Percentiles rank a stretch among this genome's conserved stretches.
phyloP scores from a whole-genome alignment of 192 early-diverging fungal genomes.

The Umbelopsis ramanniana region DNA sequence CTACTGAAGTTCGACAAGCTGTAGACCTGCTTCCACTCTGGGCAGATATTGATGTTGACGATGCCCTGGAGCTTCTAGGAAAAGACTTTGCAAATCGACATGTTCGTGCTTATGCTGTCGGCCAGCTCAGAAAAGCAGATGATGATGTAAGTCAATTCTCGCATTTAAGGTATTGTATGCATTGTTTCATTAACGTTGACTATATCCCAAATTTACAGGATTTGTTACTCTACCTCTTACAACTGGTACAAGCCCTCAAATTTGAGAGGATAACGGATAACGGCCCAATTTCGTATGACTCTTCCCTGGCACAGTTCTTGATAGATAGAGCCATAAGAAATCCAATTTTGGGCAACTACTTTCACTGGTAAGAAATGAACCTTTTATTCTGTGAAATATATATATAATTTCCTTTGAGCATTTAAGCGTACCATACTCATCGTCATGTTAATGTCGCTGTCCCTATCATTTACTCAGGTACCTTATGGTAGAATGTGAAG shows the following conservation, averaged over 20 bases:
- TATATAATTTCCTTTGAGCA: neutral
- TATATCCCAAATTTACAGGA: constrained; percentile 67
- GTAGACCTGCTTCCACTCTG: constrained; percentile 84
- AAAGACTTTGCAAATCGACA: constrained; percentile 81
- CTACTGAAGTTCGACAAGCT: constrained; percentile 90
- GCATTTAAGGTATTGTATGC: neutral
- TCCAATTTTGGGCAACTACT: constrained; percentile 87
- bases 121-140: constrained; percentile 85
- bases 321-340: constrained; percentile 87
- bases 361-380: constrained; percentile 75
- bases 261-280: constrained; percentile 81
- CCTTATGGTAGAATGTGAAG: constrained; percentile 95
- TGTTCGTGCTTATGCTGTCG: constrained; percentile 89
- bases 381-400: neutral
- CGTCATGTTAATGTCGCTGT: neutral
- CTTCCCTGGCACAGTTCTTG: constrained; percentile 84
- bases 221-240: constrained; percentile 89
- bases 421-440: neutral
- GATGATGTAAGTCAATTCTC: constrained; percentile 69
- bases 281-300: constrained; percentile 48
- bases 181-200: neutral
- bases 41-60: constrained; percentile 93
- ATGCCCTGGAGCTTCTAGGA: constrained; percentile 93
- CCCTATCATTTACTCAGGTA: constrained; percentile 64
- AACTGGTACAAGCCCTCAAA: constrained; percentile 97